Base-by-base conservation (phyloP, 163 green algal genomes). In the Coccomyxa subellipsoidea region DNA sequence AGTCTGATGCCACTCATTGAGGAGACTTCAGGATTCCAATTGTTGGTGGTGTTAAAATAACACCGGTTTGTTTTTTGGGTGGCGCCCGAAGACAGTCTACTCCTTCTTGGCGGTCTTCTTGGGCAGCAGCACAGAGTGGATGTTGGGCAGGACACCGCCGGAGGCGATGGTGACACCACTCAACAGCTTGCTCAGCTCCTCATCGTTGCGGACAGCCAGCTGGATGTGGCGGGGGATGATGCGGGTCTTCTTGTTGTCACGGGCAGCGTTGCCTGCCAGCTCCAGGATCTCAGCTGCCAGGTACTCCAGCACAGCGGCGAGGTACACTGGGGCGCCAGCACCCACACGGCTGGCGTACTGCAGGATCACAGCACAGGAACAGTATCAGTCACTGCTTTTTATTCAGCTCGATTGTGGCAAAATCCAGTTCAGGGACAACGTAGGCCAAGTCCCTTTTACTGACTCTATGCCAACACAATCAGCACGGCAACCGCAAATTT, bases 161-260 rank as follows among this genome's bases (percentile, higher is more conserved):
- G 92, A 87, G 38, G 96, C 93, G 84, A 99, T 98, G 81, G 95
- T 99, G 47, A 98, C 96, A 35, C 88, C 87, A 72, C 90, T 91
- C 38, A 99, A 92, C 81, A 99, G 93, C 95, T 98, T 98, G 94
- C 82, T 92, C 83, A 99, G 92, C 93, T 99, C 96, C 92, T 99
- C 96, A 85, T 99, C 96, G 89, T 99, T 99, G 90, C 96, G 92
- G 82, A 99, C 94, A 36, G 96, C 96, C 54, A 98, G 91, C 93
- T 98, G 96, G 87, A 99, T 98, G 92, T 99, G 96, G 80, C 95
- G 86, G 40, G 94, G 94, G 34, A 97, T 87, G 83, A 97, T 97
- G 85, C 94, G 91, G 53, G 91, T 95, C 92, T 97, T 98, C 91
- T 97, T 97, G 92, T 97, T 97, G 91, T 98, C 94, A 66, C 94